Base-by-base conservation (phyloP, 176 grass and related monocot genomes). In the Aegilops umbellulata region DNA sequence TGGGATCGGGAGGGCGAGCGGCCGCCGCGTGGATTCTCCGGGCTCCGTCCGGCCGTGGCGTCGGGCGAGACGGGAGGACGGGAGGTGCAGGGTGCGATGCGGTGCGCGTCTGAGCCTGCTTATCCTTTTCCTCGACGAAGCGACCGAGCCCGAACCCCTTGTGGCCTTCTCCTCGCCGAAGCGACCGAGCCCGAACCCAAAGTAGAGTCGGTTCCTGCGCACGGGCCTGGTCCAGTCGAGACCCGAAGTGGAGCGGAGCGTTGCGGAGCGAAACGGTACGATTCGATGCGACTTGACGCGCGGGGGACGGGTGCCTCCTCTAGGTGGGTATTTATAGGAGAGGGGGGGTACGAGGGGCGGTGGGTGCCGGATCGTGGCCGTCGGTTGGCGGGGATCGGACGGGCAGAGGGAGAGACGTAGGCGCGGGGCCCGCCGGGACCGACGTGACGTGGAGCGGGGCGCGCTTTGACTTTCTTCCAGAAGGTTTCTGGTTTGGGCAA, bases 381-480 rank as follows among this genome's bases (percentile, higher is more conserved):
- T 86, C 49, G 82, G 82, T 17, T 22, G 7, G 8, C 1, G n/a
- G 5, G n/a, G 23, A 90, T 93, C 88, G 67, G 79, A 90, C 88
- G 88, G 74, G n/a, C 26, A 7, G 57, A 12, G 39, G 3, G 19
- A 0, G 3, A 60, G 87, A 87, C 74, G 81, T 26, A 23, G 29
- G 3, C 22, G 74, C 51, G 57, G 81, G 82, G 23, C 61, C 85
- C 79, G 27, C 36, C 0, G 22, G 8, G 85, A 10, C 81, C 73
- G 69, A 20, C 76, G 85, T 91, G 89, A 91, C 89, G 89, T 91
- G 81, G 89, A 84, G 76, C 44, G 69, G 11, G 22, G 30, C 19
- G 81, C 70, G 86, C 82, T 91, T 85, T 91, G 86, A 91, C 86
- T 91, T 91, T 78, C 5, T 71, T 71, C 17, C 14, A 73, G 69